Evolutionary conservation across 345 rosid species (phyloP).

Genomic region (Eucalyptus pauciflora): DNA sequence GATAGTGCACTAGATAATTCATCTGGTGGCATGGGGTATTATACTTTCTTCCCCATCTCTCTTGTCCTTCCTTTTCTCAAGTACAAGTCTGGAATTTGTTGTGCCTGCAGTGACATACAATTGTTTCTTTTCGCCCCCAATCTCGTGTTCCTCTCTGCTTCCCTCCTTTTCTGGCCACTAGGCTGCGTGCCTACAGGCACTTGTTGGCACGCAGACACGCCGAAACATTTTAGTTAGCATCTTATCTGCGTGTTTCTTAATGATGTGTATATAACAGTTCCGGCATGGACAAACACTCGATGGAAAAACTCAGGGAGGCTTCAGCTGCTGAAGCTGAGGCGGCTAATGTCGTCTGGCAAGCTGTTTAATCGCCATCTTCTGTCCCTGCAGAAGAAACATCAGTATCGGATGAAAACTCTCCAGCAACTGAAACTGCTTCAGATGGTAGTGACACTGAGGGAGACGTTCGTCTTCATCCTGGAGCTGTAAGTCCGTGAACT

Average conservation of each 20-base stretch:
- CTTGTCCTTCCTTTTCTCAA: not conserved
- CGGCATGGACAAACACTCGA: conserved; percentile 68
- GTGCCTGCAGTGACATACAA: not conserved
- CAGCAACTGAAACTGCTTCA: conserved; percentile 44
- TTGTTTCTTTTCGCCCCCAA: not conserved
- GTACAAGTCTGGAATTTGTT: not conserved
- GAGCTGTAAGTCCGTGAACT: conserved; percentile 68
- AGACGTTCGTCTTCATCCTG: conserved; percentile 91
- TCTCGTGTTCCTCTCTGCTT: not conserved
- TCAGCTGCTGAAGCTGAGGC: conserved; percentile 97
- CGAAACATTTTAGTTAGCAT: not conserved
- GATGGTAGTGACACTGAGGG: conserved; percentile 64
- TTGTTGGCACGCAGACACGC: not conserved
- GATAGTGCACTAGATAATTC: conserved; percentile 29
- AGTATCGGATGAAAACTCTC: conserved; percentile 64
- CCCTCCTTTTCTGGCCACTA: not conserved
- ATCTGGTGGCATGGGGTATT: conserved; percentile 56
- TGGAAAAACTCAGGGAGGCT: conserved; percentile 91
- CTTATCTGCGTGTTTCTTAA: not conserved
- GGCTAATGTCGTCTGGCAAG: conserved; percentile 90
- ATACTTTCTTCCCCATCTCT: not conserved
- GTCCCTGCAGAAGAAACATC: conserved; percentile 57
- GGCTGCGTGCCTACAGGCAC: not conserved
- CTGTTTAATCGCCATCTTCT: conserved; percentile 61
- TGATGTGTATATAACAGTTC: not conserved